phyloP scores from a whole-genome alignment of 805 yeast species.

The Kodamaea leandrae region DNA sequence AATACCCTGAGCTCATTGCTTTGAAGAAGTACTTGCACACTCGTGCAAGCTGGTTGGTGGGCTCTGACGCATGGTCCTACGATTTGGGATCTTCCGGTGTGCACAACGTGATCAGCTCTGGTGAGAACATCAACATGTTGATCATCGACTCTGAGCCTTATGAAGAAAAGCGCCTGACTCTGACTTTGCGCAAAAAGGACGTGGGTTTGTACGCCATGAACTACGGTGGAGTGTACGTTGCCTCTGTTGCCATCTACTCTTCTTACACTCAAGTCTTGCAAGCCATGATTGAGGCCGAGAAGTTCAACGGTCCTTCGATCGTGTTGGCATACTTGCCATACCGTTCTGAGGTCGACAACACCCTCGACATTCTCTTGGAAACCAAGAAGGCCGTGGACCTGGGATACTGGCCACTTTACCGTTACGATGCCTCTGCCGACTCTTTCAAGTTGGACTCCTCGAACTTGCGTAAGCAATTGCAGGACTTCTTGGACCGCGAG shows the following conservation, averaged over 20 bases:
- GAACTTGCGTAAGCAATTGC: slow-evolving; percentile 69
- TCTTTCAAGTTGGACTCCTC: slow-evolving; percentile 87
- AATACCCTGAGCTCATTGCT: slow-evolving; percentile 45
- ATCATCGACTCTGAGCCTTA: slow-evolving; percentile 84
- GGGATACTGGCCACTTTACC: slow-evolving; percentile 95
- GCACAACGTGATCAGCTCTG: slow-evolving; percentile 75
- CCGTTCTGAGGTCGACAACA: slow-evolving; percentile 57
- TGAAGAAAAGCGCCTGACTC: slow-evolving; percentile 20
- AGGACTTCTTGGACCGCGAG: slow-evolving; percentile 83
- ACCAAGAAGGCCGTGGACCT: slow-evolving; percentile 87
- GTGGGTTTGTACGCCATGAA: slow-evolving; percentile 94
- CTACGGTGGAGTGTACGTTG: slow-evolving; percentile 84
- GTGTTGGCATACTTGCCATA: slow-evolving; percentile 89
- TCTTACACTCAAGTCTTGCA: slow-evolving; percentile 91
- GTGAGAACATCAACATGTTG: slow-evolving; percentile 76
- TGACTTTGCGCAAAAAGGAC: slow-evolving; percentile 67
- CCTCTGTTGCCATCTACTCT: slow-evolving; percentile 89
- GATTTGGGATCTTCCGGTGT: slow-evolving; percentile 91
- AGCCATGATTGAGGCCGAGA: slow-evolving; percentile 86
- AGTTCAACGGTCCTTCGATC: slow-evolving; percentile 85
- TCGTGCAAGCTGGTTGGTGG: slow-evolving; percentile 75
- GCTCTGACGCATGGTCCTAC: slow-evolving; percentile 94
- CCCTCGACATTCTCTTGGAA: slow-evolving; percentile 74
- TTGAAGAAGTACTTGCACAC: slow-evolving; percentile 45
- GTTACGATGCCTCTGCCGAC: slow-evolving; percentile 66